Evolutionary conservation across 169 alveolate genomes (phyloP).

Genomic region (Cryptosporidium ryanae): DNA sequence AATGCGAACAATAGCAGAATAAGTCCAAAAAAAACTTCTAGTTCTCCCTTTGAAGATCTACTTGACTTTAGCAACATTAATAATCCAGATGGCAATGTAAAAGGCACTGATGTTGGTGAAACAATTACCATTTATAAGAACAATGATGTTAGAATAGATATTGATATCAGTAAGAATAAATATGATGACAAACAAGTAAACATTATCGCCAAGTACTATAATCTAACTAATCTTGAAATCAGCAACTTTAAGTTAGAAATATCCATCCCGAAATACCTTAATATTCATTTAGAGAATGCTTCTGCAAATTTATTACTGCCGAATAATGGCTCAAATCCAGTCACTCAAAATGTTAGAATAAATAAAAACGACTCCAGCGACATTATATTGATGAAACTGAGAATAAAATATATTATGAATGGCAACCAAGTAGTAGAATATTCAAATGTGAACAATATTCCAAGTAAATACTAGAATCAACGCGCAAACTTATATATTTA

Average conservation of each 20-base stretch:
- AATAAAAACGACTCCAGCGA: slow-evolving; percentile 13
- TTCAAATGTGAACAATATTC: slow-evolving; percentile 69
- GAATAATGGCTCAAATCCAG: slow-evolving; percentile 36
- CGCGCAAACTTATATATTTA: too few relatives aligned
- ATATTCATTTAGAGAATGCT: slow-evolving; percentile 36
- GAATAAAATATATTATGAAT: slow-evolving; percentile 42
- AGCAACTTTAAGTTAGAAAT: slow-evolving; percentile 49
- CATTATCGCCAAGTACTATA: slow-evolving; percentile 45
- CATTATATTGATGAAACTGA: slow-evolving; percentile 52
- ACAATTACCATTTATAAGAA: slow-evolving; percentile 32
- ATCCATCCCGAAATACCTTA: slow-evolving; percentile 58
- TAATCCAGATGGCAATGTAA: background rate
- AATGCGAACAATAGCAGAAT: background rate
- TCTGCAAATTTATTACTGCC: slow-evolving; percentile 1
- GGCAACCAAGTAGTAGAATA: slow-evolving; percentile 44
- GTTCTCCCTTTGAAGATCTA: slow-evolving; percentile 52
- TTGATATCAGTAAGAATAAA: slow-evolving; percentile 43
- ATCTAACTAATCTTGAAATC: slow-evolving; percentile 26
- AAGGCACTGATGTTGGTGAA: background rate
- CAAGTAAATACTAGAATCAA: slow-evolving; percentile 15
- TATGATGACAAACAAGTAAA: slow-evolving; percentile 2
- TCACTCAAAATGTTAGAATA: slow-evolving; percentile 29
- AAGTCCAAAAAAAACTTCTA: background rate
- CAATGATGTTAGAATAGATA: slow-evolving; percentile 12
- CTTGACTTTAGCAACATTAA: slow-evolving; percentile 28